Conservation (phyloP, 164 flowering plant genomes). For the Piper longum region DNA sequence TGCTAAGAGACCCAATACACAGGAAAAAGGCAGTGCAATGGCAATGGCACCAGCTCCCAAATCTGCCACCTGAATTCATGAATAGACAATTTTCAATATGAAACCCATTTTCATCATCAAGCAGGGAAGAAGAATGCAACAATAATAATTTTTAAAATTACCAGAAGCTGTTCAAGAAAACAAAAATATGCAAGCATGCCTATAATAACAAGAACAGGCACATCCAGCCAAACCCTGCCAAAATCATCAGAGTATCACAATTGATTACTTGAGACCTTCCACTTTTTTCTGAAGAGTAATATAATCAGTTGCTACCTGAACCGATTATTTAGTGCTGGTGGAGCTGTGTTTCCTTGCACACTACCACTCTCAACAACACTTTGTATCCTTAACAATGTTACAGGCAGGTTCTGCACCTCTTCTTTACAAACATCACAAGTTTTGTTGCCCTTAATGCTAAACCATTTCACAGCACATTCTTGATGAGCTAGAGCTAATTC, state of each 20-base stretch:
- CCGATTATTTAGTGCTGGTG: slow-evolving; percentile 19
- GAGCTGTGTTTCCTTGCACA: slow-evolving; percentile 17
- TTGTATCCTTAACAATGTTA: slow-evolving; percentile 67
- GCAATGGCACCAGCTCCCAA: slow-evolving; percentile 81
- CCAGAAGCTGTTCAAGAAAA: slow-evolving; percentile 95
- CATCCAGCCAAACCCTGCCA: slow-evolving; percentile 84
- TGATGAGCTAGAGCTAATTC: slow-evolving; percentile 93
- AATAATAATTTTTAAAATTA: slow-evolving; percentile 16
- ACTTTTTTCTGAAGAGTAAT: too few relatives aligned
- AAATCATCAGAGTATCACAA: not conserved
- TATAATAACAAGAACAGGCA: slow-evolving; percentile 80
- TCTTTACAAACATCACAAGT: slow-evolving; percentile 87
- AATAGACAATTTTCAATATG: slow-evolving; percentile 1
- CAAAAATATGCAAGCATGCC: slow-evolving; percentile 98
- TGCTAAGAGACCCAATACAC: slow-evolving; percentile 78
- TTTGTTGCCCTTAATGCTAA: slow-evolving; percentile 85
- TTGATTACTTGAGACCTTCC: not conserved
- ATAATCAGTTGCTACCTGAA: slow-evolving; percentile 32
- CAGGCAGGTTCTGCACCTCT: slow-evolving; percentile 80
- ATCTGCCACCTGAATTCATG: slow-evolving; percentile 37
- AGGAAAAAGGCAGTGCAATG: slow-evolving; percentile 82
- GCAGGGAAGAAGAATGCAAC: not conserved
- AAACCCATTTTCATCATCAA: not conserved
- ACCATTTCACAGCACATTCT: slow-evolving; percentile 97
- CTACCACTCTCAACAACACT: slow-evolving; percentile 21